These are phyloP conservation scores for Penicillium canariense DNA, from an alignment of 495 filamentous ascomycete genomes.

Conservation along the genomic window DNA sequence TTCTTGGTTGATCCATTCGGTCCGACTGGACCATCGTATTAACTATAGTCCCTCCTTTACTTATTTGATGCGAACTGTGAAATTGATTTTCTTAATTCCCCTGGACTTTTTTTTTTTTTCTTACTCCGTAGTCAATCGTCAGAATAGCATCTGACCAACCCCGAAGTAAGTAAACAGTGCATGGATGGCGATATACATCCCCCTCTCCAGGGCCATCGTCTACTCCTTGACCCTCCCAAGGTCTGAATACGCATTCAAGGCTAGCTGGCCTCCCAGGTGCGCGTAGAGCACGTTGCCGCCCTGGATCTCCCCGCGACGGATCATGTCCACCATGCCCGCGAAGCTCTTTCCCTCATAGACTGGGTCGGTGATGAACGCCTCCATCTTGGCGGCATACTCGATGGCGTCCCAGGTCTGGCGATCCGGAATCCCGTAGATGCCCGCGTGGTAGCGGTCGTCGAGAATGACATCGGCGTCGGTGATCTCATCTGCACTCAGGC, in stretches of 20 bases:
- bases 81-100: not conserved
- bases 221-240: conserved; percentile 26
- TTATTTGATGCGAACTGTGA: conserved; percentile 11
- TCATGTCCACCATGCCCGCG: conserved; percentile 62
- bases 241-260: conserved; percentile 56
- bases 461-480: conserved; percentile 54
- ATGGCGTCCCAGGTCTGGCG: conserved; percentile 58
- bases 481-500: conserved; percentile 52
- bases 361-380: conserved; percentile 66
- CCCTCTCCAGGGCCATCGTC: no score
- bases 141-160: not conserved
- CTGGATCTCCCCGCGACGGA: conserved; percentile 53
- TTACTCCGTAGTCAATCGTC: not conserved
- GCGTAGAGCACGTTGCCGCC: conserved; percentile 62
- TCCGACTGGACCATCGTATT: not conserved
- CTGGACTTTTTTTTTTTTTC: not conserved
- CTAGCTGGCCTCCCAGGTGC: conserved; percentile 62
- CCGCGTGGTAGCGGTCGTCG: conserved; percentile 60
- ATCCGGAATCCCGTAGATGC: conserved; percentile 59
- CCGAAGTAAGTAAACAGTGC: no score
- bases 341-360: conserved; percentile 69
- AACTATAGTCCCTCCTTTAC: conserved; percentile 40
- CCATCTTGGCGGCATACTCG: conserved; percentile 56
- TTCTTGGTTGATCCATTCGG: not conserved
- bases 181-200: no score